Conservation (phyloP, 352 stramenopile genomes). For the Pythium angustatum region DNA sequence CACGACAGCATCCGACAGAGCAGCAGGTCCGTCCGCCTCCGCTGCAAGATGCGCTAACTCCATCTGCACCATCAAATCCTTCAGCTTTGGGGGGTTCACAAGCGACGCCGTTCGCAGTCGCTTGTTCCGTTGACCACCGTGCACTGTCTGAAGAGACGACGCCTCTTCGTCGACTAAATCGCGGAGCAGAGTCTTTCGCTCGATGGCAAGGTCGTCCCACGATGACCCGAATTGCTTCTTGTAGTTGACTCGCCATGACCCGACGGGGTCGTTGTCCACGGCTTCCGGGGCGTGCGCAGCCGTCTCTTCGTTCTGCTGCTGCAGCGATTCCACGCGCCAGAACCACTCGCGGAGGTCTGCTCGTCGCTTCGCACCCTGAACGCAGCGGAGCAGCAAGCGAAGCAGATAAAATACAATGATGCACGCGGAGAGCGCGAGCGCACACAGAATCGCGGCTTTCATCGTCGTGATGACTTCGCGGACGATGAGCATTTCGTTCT, state of each 20-base stretch:
- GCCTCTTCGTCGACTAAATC: constrained; percentile 44
- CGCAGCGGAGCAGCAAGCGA: constrained; percentile 65
- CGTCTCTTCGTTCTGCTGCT: constrained; percentile 18
- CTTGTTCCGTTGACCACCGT: constrained; percentile 22
- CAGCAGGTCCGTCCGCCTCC: not conserved
- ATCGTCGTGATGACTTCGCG: constrained; percentile 86
- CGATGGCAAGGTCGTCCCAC: constrained; percentile 77
- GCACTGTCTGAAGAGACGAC: constrained; percentile 34
- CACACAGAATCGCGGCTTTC: constrained; percentile 80
- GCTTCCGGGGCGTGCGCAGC: constrained; percentile 13
- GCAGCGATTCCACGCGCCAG: constrained; percentile 55
- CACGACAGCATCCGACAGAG: not conserved
- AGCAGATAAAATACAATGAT: constrained; percentile 79
- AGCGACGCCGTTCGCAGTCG: constrained; percentile 25
- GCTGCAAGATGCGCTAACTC: constrained; percentile 13
- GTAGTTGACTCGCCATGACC: constrained; percentile 56
- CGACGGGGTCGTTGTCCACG: constrained; percentile 20
- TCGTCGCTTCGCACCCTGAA: constrained; percentile 68
- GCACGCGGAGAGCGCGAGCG: constrained; percentile 63
- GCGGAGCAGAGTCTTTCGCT: constrained; percentile 76
- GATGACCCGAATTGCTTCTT: constrained; percentile 76
- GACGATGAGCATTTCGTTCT: constrained; percentile 81
- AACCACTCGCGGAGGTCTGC: constrained; percentile 79
- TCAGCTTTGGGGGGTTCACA: constrained; percentile 11
- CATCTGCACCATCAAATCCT: constrained; percentile 26